A percentile compares a stretch with the other conserved stretches of the same genome.
These are phyloP conservation scores for Vaccinium vitisidaea DNA, from an alignment of 148 eudicot species.

Conservation along the genomic window DNA sequence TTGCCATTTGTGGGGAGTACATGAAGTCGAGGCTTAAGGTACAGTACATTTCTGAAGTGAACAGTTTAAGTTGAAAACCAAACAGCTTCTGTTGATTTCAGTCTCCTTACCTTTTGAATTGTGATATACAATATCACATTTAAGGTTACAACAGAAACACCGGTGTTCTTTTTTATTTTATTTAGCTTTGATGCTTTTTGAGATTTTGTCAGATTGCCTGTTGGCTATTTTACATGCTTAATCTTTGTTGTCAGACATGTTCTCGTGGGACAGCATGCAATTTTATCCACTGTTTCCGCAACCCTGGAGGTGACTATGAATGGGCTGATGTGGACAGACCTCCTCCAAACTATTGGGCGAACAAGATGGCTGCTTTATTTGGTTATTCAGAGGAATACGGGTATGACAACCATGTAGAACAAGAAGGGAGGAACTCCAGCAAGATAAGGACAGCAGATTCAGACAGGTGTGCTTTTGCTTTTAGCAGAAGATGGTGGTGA, in stretches of 20 bases:
- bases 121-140: conserved; percentile 1
- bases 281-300: conserved; percentile 86
- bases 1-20: conserved; percentile 93
- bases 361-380: conserved; percentile 78
- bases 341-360: conserved; percentile 75
- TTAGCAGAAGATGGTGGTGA: not conserved
- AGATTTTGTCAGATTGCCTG: conserved; percentile 5
- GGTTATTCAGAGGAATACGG: conserved; percentile 51
- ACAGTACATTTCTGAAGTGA: not conserved
- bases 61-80: not conserved
- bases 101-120: conserved; percentile 7
- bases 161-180: not conserved
- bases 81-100: not conserved
- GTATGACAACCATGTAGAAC: conserved; percentile 33
- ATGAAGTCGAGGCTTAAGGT: conserved; percentile 93
- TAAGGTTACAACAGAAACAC: not conserved
- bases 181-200: conserved; percentile 10
- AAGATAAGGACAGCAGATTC: conserved; percentile 28
- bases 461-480: conserved; percentile 30
- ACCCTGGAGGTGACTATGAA: conserved; percentile 97
- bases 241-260: conserved; percentile 54
- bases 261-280: conserved; percentile 90
- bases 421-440: conserved; percentile 30
- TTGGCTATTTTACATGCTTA: not conserved
- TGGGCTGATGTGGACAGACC: conserved; percentile 98